Evolutionary conservation across 768 basidiomycete genomes (phyloP), one percentile per base, ranked within the genome.

Genomic region (Xerocomellus intermedius): DNA sequence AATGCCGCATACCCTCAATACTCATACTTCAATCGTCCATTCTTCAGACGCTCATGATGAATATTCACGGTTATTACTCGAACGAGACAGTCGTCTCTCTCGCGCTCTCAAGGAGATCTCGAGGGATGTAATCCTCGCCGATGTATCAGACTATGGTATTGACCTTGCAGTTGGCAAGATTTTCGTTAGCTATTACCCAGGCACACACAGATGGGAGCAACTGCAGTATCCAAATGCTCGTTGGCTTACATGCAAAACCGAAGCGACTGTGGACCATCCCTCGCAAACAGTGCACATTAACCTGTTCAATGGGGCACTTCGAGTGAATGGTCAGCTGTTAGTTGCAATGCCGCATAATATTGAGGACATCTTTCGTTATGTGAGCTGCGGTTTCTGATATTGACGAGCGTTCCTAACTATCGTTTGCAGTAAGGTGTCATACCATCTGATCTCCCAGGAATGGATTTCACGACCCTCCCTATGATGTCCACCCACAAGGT

Each of bases 31-130:
- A 10, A n/a, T n/a, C n/a, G n/a, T n/a, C n/a, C n/a, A 39, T 10
- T 39, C 12, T 13, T 19, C 19, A 21, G 33, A 1, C 13, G 14
- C 12, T 0, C 0, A n/a, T 13, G 6, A 43, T 4, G 2, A 0
- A 5, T 28, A 43, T n/a, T 43, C 26, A 5, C 16, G 4, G 17
- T 2, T 10, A 8, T 26, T 43, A 4, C 26, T 17, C 5, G 9
- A 10, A 5, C 42, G 42, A 43, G 42, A 43, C 26, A 9, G 4
- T n/a, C 42, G 16, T 26, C 42, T 43, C 26, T 26, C 17, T 43
- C 8, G 1, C 9, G 24, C 26, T 5, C 26, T 43, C 9, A 16
- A 43, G 42, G 42, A 43, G 42, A 8, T 26, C 17, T 43, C 28
- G 24, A n/a, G 26, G 42, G 12, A 43, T 28, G 14, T 14, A 3